phyloP scores from a whole-genome alignment of 2,329 filamentous ascomycete species.

The Dothideomycetidae sp. region DNA sequence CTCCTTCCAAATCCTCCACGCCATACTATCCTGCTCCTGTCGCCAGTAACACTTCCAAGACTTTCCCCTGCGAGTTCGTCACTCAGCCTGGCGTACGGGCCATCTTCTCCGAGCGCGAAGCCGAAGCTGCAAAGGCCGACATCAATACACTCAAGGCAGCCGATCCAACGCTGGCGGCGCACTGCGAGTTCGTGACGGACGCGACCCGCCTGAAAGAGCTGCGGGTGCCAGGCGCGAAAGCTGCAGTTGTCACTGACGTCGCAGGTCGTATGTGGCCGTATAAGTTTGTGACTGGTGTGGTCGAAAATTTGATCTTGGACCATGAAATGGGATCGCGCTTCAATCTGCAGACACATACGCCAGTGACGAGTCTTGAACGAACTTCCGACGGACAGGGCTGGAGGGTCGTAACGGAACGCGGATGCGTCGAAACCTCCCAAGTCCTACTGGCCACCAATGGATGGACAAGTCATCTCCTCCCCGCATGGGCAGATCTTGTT shows the following conservation, averaged over 20 bases:
- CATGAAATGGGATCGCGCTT: slow-evolving; percentile 29
- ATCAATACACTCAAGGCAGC: slow-evolving; percentile 36
- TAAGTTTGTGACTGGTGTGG: slow-evolving; percentile 60
- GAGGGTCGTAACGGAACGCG: slow-evolving; percentile 53
- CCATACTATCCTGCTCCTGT: not conserved
- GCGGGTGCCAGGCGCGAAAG: slow-evolving; percentile 39
- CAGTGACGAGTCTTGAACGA: slow-evolving; percentile 32
- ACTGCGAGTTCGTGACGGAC: slow-evolving; percentile 27
- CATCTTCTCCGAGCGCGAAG: slow-evolving; percentile 43
- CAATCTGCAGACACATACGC: slow-evolving; percentile 63
- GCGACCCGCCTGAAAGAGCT: slow-evolving; percentile 36
- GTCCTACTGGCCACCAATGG: slow-evolving; percentile 72
- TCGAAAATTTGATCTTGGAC: slow-evolving; percentile 43
- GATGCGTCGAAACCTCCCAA: slow-evolving; percentile 45
- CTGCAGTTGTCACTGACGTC: slow-evolving; percentile 48
- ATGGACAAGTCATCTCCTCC: slow-evolving; percentile 65
- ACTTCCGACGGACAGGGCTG: slow-evolving; percentile 29
- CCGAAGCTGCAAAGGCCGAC: slow-evolving; percentile 37
- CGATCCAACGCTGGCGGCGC: slow-evolving; percentile 42
- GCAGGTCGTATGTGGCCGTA: slow-evolving; percentile 70
- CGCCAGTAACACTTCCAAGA: slow-evolving; percentile 33
- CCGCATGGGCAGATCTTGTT: slow-evolving; percentile 53
- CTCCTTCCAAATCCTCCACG: not conserved
- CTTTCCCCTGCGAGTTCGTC: slow-evolving; percentile 57
- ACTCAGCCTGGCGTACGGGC: slow-evolving; percentile 49